These are phyloP conservation scores for Escallonia herrerae DNA, from an alignment of 129 eudicot species.

Conservation along the genomic window DNA sequence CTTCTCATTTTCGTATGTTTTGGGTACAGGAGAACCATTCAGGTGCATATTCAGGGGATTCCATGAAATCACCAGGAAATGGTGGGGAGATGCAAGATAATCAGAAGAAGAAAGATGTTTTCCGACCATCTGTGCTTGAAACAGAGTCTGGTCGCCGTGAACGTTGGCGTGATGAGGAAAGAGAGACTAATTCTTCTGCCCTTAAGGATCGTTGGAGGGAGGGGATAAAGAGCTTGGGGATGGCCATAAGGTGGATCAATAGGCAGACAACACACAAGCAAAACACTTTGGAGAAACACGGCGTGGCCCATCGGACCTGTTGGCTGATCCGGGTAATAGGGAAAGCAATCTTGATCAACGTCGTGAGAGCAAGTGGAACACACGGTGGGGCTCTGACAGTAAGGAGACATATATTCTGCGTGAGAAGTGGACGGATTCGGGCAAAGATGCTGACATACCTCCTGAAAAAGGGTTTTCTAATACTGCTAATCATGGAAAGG, in stretches of 20 bases:
- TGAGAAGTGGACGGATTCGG: conserved; percentile 48
- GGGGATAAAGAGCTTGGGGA: conserved; percentile 64
- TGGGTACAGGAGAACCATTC: conserved; percentile 52
- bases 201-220: conserved; percentile 88
- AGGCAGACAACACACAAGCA: conserved; percentile 52
- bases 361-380: conserved; percentile 90
- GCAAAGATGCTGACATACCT: conserved; percentile 47
- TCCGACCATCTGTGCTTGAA: conserved; percentile 73
- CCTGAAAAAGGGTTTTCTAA: conserved; percentile 49
- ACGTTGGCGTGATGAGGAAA: conserved; percentile 96
- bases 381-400: conserved; percentile 81
- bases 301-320: conserved; percentile 52
- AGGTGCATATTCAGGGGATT: conserved; percentile 38
- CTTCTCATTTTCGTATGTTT: neutral
- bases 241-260: conserved; percentile 59
- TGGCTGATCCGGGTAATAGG: conserved; percentile 56
- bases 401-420: conserved; percentile 47
- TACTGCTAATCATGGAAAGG: conserved; percentile 37
- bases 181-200: conserved; percentile 57
- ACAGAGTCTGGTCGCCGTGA: conserved; percentile 69
- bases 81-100: conserved; percentile 37
- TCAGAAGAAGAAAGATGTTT: conserved; percentile 80
- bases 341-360: conserved; percentile 64
- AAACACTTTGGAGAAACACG: conserved; percentile 67
- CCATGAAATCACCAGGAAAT: conserved; percentile 44